phyloP scores from a whole-genome alignment of 352 stramenopile species.

The Peronospora farinosa region DNA sequence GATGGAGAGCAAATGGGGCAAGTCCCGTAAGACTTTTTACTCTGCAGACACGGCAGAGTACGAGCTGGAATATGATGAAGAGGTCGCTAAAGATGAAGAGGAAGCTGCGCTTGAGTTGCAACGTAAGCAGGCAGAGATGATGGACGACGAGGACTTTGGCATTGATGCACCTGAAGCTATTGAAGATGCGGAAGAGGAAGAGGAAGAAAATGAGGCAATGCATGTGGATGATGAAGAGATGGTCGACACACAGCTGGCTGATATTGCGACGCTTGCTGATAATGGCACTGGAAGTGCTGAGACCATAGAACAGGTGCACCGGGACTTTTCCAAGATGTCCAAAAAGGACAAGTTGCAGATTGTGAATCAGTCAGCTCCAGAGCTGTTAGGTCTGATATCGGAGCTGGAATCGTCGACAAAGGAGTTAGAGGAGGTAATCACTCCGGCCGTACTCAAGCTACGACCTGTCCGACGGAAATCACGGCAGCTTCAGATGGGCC shows the following conservation, averaged over 20 bases:
- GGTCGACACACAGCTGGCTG: conserved; percentile 62
- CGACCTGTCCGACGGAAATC: conserved; percentile 53
- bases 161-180: conserved; percentile 45
- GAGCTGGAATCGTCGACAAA: conserved; percentile 66
- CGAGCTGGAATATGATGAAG: conserved; percentile 74
- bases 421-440: conserved; percentile 59
- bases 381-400: conserved; percentile 61
- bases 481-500: conserved; percentile 46
- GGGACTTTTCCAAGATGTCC: conserved; percentile 80
- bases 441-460: conserved; percentile 67
- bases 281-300: conserved; percentile 39
- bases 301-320: conserved; percentile 67
- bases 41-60: conserved; percentile 80
- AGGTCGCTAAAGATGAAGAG: conserved; percentile 77
- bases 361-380: conserved; percentile 77
- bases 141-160: conserved; percentile 86
- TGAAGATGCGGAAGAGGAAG: conserved; percentile 36
- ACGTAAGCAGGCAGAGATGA: conserved; percentile 75
- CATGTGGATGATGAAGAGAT: conserved; percentile 62
- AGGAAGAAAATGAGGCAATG: conserved; percentile 31
- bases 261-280: conserved; percentile 63
- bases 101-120: conserved; percentile 77
- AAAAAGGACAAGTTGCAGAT: conserved; percentile 86
- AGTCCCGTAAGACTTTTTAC: conserved; percentile 84
- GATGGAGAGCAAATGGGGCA: conserved; percentile 83